Conservation (phyloP, 78 protist genomes). For the Planoprotostelium fungivorum region DNA sequence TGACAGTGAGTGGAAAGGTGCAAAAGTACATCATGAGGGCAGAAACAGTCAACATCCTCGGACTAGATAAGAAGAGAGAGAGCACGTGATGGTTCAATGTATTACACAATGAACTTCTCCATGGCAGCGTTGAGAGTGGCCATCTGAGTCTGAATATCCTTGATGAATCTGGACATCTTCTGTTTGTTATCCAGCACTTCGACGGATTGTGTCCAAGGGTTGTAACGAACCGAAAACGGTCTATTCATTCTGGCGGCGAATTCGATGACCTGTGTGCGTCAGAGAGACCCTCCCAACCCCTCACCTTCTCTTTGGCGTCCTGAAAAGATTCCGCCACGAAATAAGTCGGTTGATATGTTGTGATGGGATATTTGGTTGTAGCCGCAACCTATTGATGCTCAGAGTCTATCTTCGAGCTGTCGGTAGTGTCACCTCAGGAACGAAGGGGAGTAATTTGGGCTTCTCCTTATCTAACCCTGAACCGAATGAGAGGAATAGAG, state of each 20-base stretch:
- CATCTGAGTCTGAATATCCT: neutral
- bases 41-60: no score
- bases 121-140: neutral
- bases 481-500: no score
- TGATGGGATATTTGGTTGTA: slow-evolving; percentile 80
- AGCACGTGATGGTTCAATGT: no score
- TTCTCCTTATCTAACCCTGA: neutral
- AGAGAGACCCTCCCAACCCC: neutral
- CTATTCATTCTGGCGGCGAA: slow-evolving; percentile 42
- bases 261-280: neutral
- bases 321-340: slow-evolving; percentile 86
- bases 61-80: no score
- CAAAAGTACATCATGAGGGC: neutral
- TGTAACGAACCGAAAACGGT: slow-evolving; percentile 69
- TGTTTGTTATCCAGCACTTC: slow-evolving; percentile 12
- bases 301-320: slow-evolving; percentile 65
- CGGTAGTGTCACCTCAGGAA: neutral
- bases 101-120: neutral
- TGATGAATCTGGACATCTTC: neutral
- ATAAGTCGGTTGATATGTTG: slow-evolving; percentile 86
- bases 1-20: neutral
- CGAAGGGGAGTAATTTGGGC: neutral
- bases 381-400: slow-evolving; percentile 30
- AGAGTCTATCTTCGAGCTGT: slow-evolving; percentile 12
- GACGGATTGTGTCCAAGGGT: slow-evolving; percentile 62